phyloP scores from a whole-genome alignment of 2,329 filamentous ascomycete species.

The Diaporthe citri region DNA sequence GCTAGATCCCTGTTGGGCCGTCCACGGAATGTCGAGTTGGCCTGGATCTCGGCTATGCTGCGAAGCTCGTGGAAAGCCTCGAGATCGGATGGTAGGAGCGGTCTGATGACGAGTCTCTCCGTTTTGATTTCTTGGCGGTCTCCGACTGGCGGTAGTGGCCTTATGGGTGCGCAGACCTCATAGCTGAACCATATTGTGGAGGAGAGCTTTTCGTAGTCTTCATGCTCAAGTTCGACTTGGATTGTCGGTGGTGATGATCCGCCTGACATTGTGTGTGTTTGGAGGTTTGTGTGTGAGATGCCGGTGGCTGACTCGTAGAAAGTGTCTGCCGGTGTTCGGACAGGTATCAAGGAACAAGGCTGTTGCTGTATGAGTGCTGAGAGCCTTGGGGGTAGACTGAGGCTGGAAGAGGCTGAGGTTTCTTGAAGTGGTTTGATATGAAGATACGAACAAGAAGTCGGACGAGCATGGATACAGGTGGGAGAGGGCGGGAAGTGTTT shows the following conservation, averaged over 20 bases:
- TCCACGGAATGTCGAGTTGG: conserved; percentile 34
- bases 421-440: background rate
- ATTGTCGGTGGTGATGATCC: conserved; percentile 16
- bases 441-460: conserved; percentile 13
- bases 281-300: background rate
- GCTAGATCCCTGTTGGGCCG: conserved; percentile 34
- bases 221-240: conserved; percentile 2
- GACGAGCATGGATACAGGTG: conserved; percentile 1
- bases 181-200: conserved; percentile 31
- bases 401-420: background rate
- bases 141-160: conserved; percentile 33
- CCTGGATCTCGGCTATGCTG: conserved; percentile 27
- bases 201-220: conserved; percentile 14
- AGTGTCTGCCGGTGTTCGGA: background rate
- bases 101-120: conserved; percentile 37
- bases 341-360: background rate
- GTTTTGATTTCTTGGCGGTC: conserved; percentile 31
- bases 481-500: conserved; percentile 12
- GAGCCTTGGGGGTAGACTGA: background rate
- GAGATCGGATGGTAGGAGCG: conserved; percentile 37
- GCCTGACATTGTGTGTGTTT: background rate
- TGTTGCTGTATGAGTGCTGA: background rate
- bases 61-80: conserved; percentile 41
- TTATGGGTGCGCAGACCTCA: conserved; percentile 5
- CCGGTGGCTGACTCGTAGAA: conserved; percentile 8